Evolutionary conservation across 805 yeast genomes (phyloP).

Genomic region (Kodamaea laetipori): DNA sequence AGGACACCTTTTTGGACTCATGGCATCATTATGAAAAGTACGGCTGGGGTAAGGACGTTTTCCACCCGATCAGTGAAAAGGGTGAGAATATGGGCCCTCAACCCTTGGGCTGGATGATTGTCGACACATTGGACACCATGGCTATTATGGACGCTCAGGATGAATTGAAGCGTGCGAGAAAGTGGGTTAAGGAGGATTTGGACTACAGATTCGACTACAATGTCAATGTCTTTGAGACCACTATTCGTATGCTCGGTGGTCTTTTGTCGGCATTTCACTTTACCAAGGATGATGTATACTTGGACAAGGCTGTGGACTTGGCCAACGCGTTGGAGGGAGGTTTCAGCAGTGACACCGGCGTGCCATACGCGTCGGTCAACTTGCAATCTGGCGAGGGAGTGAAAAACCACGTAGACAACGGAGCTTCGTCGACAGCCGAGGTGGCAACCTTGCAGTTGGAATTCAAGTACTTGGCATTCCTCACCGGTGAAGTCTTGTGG

Average conservation of each 20-base stretch:
- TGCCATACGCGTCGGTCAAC: constrained; percentile 82
- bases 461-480: constrained; percentile 73
- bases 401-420: constrained; percentile 63
- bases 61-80: constrained; percentile 61
- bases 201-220: constrained; percentile 70
- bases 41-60: constrained; percentile 86
- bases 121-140: constrained; percentile 83
- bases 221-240: constrained; percentile 89
- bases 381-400: constrained; percentile 62
- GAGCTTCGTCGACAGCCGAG: constrained; percentile 88
- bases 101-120: constrained; percentile 93
- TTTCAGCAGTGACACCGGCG: constrained; percentile 63
- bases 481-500: constrained; percentile 77
- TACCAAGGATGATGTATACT: constrained; percentile 65
- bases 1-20: constrained; percentile 66
- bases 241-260: constrained; percentile 93
- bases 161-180: constrained; percentile 62
- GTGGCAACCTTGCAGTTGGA: constrained; percentile 86
- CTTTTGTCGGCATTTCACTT: constrained; percentile 79
- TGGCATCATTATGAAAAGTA: constrained; percentile 75
- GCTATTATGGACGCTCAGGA: constrained; percentile 70
- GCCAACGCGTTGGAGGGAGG: constrained; percentile 75
- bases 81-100: constrained; percentile 75
- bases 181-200: constrained; percentile 74
- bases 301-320: constrained; percentile 74